A percentile compares a stretch with the other conserved stretches of the same genome.
Conservation (phyloP, 805 yeast species). For the Wickerhamomyces chambardii region DNA sequence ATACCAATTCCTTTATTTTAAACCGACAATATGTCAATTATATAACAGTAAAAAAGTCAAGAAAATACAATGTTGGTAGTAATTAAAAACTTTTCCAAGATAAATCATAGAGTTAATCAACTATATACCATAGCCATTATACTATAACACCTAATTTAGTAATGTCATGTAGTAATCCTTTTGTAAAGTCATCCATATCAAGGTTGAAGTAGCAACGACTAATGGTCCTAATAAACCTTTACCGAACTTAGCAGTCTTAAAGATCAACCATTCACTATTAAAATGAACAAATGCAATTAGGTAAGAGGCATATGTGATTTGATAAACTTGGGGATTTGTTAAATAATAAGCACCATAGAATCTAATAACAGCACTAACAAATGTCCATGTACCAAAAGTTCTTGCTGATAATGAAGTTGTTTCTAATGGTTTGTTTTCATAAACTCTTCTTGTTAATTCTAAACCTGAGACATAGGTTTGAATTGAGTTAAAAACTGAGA, state of each 20-base stretch:
- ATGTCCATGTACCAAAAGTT: slow-evolving; percentile 98
- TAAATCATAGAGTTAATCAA: no score
- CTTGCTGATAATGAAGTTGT: slow-evolving; percentile 76
- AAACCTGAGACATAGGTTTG: slow-evolving; percentile 79
- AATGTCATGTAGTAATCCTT: slow-evolving; percentile 43
- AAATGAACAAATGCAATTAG: slow-evolving; percentile 81
- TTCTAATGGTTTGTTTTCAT: slow-evolving; percentile 52
- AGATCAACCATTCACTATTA: slow-evolving; percentile 71
- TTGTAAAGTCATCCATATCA: slow-evolving; percentile 74
- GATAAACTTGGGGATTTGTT: slow-evolving; percentile 60
- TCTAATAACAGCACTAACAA: slow-evolving; percentile 76
- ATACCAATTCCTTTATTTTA: no score
- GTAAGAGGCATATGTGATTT: slow-evolving; percentile 73
- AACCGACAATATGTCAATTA: no score
- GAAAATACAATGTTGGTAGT: no score
- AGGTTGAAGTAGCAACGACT: slow-evolving; percentile 64
- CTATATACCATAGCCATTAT: no score
- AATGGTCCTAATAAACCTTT: slow-evolving; percentile 88
- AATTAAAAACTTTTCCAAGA: no score
- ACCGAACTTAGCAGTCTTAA: slow-evolving; percentile 73
- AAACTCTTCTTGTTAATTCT: slow-evolving; percentile 70
- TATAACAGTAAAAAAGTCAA: no score
- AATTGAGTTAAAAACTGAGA: slow-evolving; percentile 83
- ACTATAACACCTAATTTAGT: no score
- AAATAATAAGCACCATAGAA: slow-evolving; percentile 80